phyloP scores from a whole-genome alignment of 768 basidiomycete species.

The Russula olivacea region DNA sequence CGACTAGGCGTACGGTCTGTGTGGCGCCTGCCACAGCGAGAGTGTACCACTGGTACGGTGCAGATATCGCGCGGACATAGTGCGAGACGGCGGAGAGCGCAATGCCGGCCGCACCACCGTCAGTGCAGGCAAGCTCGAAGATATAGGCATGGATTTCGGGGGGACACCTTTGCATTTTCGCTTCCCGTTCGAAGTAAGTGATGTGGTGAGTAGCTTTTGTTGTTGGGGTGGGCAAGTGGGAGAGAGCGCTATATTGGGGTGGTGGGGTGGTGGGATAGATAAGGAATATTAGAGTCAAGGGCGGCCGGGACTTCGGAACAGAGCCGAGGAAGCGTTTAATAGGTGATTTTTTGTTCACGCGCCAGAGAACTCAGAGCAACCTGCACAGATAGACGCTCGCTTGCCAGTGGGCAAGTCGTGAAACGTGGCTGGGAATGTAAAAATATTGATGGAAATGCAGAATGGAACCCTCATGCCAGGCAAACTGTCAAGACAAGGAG shows the following conservation, averaged over 20 bases:
- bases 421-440: too few relatives aligned
- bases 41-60: conserved; percentile 39
- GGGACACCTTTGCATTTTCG: conserved; percentile 32
- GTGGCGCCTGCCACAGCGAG: conserved; percentile 33
- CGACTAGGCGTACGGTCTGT: conserved; percentile 31
- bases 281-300: neutral
- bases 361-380: neutral
- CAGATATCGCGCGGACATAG: conserved; percentile 37
- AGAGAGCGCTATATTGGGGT: neutral
- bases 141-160: conserved; percentile 44
- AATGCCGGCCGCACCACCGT: conserved; percentile 36
- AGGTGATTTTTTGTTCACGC: neutral
- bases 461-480: conserved; percentile 13
- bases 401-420: neutral
- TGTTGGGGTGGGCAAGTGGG: neutral
- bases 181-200: neutral
- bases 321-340: conserved; percentile 4
- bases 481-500: neutral
- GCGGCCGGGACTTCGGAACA: neutral
- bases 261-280: neutral
- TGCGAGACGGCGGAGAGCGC: conserved; percentile 38
- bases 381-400: neutral
- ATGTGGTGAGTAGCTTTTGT: neutral
- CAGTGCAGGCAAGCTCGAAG: conserved; percentile 38
- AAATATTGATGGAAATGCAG: neutral